Evolutionary conservation across 495 filamentous ascomycete species (phyloP).

Genomic region (Trichocladium antarcticum): DNA sequence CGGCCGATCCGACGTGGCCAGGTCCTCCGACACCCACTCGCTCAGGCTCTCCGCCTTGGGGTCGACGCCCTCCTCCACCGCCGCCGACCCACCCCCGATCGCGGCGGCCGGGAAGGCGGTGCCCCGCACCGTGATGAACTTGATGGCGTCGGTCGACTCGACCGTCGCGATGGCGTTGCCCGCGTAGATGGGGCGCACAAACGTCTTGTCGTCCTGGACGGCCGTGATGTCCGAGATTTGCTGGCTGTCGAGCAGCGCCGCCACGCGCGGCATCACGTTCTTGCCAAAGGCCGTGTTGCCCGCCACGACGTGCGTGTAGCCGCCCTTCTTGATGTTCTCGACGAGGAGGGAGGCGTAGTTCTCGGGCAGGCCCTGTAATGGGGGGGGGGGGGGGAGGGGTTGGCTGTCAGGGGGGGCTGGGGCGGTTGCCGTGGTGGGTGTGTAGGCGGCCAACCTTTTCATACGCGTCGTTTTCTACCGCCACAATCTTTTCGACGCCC

Average conservation of each 20-base stretch:
- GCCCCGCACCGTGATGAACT: slow-evolving; percentile 83
- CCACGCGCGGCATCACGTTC: slow-evolving; percentile 85
- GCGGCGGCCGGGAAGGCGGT: slow-evolving; percentile 69
- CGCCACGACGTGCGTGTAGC: slow-evolving; percentile 80
- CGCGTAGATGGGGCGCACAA: slow-evolving; percentile 93
- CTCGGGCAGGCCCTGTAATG: slow-evolving; percentile 86
- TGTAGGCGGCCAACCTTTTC: slow-evolving; percentile 55
- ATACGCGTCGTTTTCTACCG: slow-evolving; percentile 78
- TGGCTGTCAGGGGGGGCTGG: background rate
- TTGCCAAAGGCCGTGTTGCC: slow-evolving; percentile 96
- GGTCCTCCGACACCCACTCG: slow-evolving; percentile 89
- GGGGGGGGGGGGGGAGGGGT: too few species aligned
- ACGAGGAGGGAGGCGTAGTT: slow-evolving; percentile 88
- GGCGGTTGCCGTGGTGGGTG: background rate
- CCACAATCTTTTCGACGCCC: slow-evolving; percentile 82
- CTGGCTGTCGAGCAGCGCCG: slow-evolving; percentile 86
- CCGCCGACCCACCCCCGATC: slow-evolving; percentile 41
- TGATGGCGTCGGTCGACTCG: slow-evolving; percentile 74
- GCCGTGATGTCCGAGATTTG: slow-evolving; percentile 84
- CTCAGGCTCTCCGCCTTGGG: slow-evolving; percentile 58
- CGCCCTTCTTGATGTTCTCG: slow-evolving; percentile 90
- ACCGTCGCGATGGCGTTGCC: slow-evolving; percentile 97
- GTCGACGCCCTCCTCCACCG: slow-evolving; percentile 55
- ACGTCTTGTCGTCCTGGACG: slow-evolving; percentile 85
- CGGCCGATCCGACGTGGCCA: slow-evolving; percentile 87